phyloP scores from a whole-genome alignment of 148 eudicot genomes.

The Fagopyrum homotropicum region DNA sequence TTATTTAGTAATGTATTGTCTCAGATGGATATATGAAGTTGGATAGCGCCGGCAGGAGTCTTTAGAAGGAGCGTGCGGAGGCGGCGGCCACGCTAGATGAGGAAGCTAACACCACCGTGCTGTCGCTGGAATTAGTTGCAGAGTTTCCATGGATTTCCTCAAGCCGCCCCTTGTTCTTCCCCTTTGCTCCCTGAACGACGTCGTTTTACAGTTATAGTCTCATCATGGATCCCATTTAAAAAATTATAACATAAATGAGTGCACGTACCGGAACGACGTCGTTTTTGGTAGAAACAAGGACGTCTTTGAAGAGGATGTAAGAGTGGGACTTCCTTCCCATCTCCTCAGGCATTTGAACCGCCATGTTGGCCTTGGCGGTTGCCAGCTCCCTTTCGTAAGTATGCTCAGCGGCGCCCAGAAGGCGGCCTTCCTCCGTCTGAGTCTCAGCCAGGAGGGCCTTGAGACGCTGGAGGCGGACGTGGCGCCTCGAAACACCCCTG shows the following conservation, averaged over 20 bases:
- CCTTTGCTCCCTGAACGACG: neutral
- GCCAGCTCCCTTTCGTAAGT: neutral
- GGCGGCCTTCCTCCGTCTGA: neutral
- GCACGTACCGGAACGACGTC: neutral
- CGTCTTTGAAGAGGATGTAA: conserved; percentile 14
- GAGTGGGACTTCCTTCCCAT: conserved; percentile 15
- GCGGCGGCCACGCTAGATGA: neutral
- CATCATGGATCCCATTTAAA: too few species aligned
- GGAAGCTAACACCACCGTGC: neutral
- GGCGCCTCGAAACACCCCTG: neutral
- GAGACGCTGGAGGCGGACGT: conserved; percentile 1
- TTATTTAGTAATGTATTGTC: too few species aligned
- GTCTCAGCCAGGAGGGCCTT: conserved; percentile 5
- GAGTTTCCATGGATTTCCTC: neutral
- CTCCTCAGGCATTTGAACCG: conserved; percentile 12
- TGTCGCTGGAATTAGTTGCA: neutral
- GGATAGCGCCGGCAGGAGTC: neutral
- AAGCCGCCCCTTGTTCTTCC: neutral
- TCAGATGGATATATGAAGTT: neutral
- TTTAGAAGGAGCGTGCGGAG: neutral
- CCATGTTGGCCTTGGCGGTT: neutral
- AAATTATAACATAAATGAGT: neutral
- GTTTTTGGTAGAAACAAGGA: neutral
- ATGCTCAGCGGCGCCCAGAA: neutral
- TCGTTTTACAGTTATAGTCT: too few species aligned